Evolutionary conservation across 352 stramenopile species (phyloP).

Genomic region (Globisporangium alternatum): DNA sequence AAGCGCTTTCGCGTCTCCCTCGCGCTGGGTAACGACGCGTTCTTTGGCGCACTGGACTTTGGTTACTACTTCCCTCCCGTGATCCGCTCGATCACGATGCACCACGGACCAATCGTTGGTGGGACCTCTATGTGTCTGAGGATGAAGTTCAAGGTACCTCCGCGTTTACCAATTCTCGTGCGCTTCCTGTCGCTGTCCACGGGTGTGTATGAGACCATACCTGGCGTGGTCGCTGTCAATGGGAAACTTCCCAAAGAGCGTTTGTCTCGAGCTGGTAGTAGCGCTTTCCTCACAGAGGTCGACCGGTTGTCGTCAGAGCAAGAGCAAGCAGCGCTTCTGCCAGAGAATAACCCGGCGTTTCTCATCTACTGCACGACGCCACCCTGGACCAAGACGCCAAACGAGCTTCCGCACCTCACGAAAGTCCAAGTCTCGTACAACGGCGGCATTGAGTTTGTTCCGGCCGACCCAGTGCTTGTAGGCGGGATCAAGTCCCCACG

Average conservation of each 20-base stretch:
- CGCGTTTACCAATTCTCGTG: conserved; percentile 39
- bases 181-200: conserved; percentile 45
- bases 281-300: background rate
- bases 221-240: conserved; percentile 13
- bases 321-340: background rate
- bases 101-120: conserved; percentile 61
- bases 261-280: background rate
- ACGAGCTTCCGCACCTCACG: conserved; percentile 45
- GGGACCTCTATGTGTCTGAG: conserved; percentile 52
- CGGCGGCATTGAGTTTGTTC: conserved; percentile 48
- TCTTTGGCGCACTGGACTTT: conserved; percentile 45
- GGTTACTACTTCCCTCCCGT: conserved; percentile 54
- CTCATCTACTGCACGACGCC: conserved; percentile 52
- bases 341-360: conserved; percentile 30
- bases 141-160: conserved; percentile 74
- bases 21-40: conserved; percentile 39
- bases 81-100: conserved; percentile 58
- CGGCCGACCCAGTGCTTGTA: conserved; percentile 21
- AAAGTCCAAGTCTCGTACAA: conserved; percentile 77
- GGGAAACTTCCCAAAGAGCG: conserved; percentile 1
- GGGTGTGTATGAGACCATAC: conserved; percentile 19
- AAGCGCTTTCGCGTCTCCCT: conserved; percentile 39
- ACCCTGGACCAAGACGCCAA: conserved; percentile 27
- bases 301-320: background rate
- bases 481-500: conserved; percentile 8